Conservation (phyloP, 352 stramenopile genomes). For the Pythium folliculosum region DNA sequence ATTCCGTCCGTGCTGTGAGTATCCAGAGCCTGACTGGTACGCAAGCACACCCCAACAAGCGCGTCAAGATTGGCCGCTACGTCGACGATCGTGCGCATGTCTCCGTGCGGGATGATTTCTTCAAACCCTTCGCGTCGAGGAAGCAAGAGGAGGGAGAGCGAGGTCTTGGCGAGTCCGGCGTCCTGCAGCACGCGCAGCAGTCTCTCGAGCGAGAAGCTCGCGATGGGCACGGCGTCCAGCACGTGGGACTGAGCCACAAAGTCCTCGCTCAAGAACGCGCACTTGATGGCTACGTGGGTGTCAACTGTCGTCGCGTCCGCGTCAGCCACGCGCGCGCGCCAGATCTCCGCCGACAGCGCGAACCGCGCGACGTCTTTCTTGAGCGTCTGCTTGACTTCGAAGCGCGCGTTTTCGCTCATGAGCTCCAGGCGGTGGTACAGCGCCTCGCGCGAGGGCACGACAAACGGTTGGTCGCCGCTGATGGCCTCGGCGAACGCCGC, state of each 20-base stretch:
- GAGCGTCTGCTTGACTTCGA: slow-evolving; percentile 40
- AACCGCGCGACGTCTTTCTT: slow-evolving; percentile 34
- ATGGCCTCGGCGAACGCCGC: slow-evolving; percentile 34
- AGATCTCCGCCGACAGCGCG: slow-evolving; percentile 35
- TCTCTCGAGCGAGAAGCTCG: background rate
- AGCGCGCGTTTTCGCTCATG: slow-evolving; percentile 38
- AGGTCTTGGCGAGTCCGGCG: slow-evolving; percentile 27
- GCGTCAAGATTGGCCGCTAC: slow-evolving; percentile 16
- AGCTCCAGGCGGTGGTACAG: slow-evolving; percentile 40
- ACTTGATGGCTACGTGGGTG: slow-evolving; percentile 18
- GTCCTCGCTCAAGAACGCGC: slow-evolving; percentile 34
- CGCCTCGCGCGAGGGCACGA: slow-evolving; percentile 29
- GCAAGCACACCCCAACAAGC: slow-evolving; percentile 2
- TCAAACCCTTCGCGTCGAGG: slow-evolving; percentile 4
- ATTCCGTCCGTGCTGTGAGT: background rate
- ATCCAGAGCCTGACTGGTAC: too few species aligned
- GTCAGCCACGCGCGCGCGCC: slow-evolving; percentile 14
- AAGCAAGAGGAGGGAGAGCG: slow-evolving; percentile 24
- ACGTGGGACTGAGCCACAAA: slow-evolving; percentile 31
- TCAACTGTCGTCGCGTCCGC: background rate
- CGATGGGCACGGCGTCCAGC: slow-evolving; percentile 34
- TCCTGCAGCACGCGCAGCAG: slow-evolving; percentile 25
- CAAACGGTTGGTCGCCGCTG: slow-evolving; percentile 18
- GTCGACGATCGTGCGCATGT: slow-evolving; percentile 26
- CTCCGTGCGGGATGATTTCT: background rate